A percentile compares a stretch with the other conserved stretches of the same genome.
phyloP scores from a whole-genome alignment of 1,284 basidiomycete species.

The Amylostereum areolatum region DNA sequence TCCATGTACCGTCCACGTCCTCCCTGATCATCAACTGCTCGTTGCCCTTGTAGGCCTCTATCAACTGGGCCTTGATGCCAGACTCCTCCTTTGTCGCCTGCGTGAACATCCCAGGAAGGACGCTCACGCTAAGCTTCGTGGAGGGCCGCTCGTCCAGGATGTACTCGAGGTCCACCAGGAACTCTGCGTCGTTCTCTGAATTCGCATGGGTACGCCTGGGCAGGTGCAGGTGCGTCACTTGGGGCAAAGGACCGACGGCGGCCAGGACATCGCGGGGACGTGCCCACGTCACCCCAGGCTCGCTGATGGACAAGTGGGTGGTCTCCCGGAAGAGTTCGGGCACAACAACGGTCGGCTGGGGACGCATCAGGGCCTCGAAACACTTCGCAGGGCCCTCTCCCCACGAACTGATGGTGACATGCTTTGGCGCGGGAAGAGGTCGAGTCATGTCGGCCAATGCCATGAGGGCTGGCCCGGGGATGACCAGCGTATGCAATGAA shows the following conservation, averaged over 20 bases:
- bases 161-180: constrained; percentile 25
- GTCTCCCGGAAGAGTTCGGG: constrained; percentile 9
- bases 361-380: too few relatives aligned
- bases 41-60: background rate
- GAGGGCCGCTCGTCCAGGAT: constrained; percentile 23
- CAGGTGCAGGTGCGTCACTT: constrained; percentile 36
- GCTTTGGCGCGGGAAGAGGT: constrained; percentile 2
- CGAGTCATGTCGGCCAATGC: constrained; percentile 1
- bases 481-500: constrained; percentile 2
- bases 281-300: constrained; percentile 31
- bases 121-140: constrained; percentile 30
- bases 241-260: constrained; percentile 25
- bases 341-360: background rate
- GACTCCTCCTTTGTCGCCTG: background rate
- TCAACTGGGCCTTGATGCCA: background rate
- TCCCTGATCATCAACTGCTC: background rate
- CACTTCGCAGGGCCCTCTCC: background rate
- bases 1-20: background rate
- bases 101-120: background rate
- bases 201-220: constrained; percentile 34
- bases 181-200: constrained; percentile 34
- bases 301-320: constrained; percentile 33
- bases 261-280: constrained; percentile 29
- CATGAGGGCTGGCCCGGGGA: constrained; percentile 3
- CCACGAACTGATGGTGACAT: constrained; percentile 11